Base-by-base conservation (phyloP, 495 filamentous ascomycete species). In the Podospora didyma region DNA sequence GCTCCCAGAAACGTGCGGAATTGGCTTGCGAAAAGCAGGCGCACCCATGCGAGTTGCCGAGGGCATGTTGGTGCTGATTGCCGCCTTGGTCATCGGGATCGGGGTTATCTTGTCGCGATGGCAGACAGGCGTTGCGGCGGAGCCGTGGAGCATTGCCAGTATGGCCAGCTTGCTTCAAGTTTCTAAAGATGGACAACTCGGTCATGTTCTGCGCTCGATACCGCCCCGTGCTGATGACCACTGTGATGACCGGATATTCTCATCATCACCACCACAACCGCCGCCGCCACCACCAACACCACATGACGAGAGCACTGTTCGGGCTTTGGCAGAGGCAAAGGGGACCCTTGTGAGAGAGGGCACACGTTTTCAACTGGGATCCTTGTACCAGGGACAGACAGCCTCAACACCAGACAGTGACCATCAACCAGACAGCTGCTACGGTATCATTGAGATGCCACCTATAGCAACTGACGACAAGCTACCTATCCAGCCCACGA, bases 71-170 rank as follows among this genome's bases (percentile, higher is more conserved):
- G 35, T 16, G 2, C 7, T 34, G 14, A 39, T 51, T 14, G 49
- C 49, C 11, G 49, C 17, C 1, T 10, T 51, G 2, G 34, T 51
- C 35, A n/a, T 41, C 10, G 7, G 9, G 9, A 22, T 41, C 7
- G 31, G 31, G 16, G 20, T 22, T 23, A 1, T 51, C 2, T n/a
- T 51, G n/a, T 12, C 31, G n/a, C 31, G 49, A 5, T 54, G 51
- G 51, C 28, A 10, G 20, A 46, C 39, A 11, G 41, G 51, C 1
- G 22, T 54, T 24, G 51, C 23, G 7, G 17, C 51, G 4, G 51
- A 54, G 16, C 51, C 51, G 0, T 54, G 51, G 51, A 54, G 39
- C 24, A 54, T 54, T 34, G 51, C 51, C 0, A 24, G 16, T 21
- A 54, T 54, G 23, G 51, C 51, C 2, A 17, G 21, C 3, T 14